Base-by-base conservation (phyloP, 768 basidiomycete genomes). In the Thelephora aurantiotincta region DNA sequence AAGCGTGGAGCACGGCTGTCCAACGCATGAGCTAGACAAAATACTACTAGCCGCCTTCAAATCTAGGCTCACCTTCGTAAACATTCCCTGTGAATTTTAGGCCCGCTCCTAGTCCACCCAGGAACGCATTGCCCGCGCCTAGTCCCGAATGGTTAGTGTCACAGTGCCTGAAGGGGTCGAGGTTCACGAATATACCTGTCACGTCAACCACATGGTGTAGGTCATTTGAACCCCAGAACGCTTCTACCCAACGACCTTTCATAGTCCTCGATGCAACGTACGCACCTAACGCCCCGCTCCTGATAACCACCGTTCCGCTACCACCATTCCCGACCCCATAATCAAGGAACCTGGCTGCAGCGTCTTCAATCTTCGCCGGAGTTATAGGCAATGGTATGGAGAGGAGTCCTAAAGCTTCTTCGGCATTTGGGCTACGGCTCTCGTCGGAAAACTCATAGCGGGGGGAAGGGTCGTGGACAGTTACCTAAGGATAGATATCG, bases 61-160 rank as follows among this genome's bases (percentile, higher is more conserved):
- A 38, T 49, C n/a, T 22, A 48, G 19, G 60, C 64, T 50, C 50
- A 88, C 90, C 86, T 70, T 78, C 65, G 44, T 69, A 69, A n/a
- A 85, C 60, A 58, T 89, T 72, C 1, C 73, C 56, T 38, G 72
- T 65, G 45, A 78, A 54, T 16, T 64, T 52, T 45, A 91, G 59
- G 0, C 89, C 89, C 16, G 86, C 89, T 11, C 78, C 78, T 12
- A 92, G 69, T 5, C 89, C 89, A 12, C 89, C 89, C 19, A 93
- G 68, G 61, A 93, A 94, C 50, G 77, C 73, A 60, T 94, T 94
- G 13, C 91, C 91, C n/a, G 88, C 90, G 38, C 91, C 87, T 88
- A 52, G 19, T 49, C 30, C 16, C 26, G 5, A 30, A 9, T 30
- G 26, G 43, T n/a, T 16, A 43, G 49, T 33, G 23, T 52, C 51